Evolutionary conservation across 2,329 filamentous ascomycete species (phyloP), one percentile per base, ranked within the genome.

Genomic region (Apiospora aurea): DNA sequence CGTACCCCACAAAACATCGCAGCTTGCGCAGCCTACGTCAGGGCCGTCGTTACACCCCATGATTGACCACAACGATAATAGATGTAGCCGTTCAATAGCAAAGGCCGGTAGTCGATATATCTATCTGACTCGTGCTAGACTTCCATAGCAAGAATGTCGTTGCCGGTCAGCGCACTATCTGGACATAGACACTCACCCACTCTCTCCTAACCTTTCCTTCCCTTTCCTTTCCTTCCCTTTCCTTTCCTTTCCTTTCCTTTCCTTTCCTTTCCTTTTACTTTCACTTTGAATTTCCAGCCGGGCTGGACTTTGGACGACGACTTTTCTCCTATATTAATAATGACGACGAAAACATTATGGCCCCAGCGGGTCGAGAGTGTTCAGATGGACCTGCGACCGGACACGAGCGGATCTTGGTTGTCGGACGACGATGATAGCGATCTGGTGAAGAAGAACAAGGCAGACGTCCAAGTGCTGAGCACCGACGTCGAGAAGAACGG

Each of bases 341-440:
- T 69, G 67, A 69, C 67, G 29, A 69, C 67, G 26, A 69, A 69
- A 49, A 16, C 44, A 4, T 69, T 38, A 8, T 69, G 67, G 67
- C 67, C 67, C 21, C 34, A 47, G 44, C 67, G 47, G 67, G 67
- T 49, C 43, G 67, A 69, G 67, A 49, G 34, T 18, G 47, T 69
- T 24, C 44, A 69, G 24, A 46, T 34, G 44, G 67, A 69, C 67
- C n/a, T 49, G 44, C 67, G 26, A 44, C 67, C 67, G 47, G 18
- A 34, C 10, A 69, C 67, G 34, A 46, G 67, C 24, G 44, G 24
- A 21, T 69, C 67, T 13, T 69, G 67, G 67, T 18, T 47, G 44
- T 47, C 67, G 14, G 44, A 69, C 13, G 43, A 49, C 10, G 44
- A 16, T 7, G 67, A 49, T 16, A 49, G 21, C 18, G 46, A 49